Conservation (phyloP, 768 basidiomycete genomes). For the Agaricus subrufescens region DNA sequence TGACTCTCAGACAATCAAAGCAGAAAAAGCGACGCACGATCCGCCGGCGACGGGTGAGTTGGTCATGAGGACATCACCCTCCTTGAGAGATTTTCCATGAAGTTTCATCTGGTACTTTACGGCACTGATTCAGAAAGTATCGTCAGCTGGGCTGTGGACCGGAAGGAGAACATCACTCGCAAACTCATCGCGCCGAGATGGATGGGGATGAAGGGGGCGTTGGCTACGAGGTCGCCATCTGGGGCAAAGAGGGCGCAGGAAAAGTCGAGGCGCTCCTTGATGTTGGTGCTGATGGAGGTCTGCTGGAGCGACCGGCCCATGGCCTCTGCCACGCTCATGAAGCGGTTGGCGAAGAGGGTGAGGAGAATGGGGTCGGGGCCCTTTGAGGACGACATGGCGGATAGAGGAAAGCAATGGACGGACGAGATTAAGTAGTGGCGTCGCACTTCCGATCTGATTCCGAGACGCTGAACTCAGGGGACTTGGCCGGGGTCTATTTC, state of each 20-base stretch:
- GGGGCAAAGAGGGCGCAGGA: slow-evolving; percentile 94
- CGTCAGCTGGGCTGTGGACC: not conserved
- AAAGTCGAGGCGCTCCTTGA: slow-evolving; percentile 94
- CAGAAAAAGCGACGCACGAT: slow-evolving; percentile 49
- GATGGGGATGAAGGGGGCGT: slow-evolving; percentile 88
- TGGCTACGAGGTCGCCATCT: slow-evolving; percentile 92
- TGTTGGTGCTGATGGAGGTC: slow-evolving; percentile 90
- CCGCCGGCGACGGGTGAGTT: slow-evolving; percentile 89
- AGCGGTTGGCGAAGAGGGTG: slow-evolving; percentile 91
- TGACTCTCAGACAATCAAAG: not conserved
- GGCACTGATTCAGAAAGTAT: slow-evolving; percentile 39
- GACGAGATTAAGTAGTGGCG: not conserved
- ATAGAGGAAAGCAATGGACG: not conserved
- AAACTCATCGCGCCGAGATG: slow-evolving; percentile 90
- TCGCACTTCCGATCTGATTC: slow-evolving; percentile 7
- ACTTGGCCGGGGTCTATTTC: not conserved
- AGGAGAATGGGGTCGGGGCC: slow-evolving; percentile 83
- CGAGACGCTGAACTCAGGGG: not conserved
- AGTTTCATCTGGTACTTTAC: slow-evolving; percentile 88
- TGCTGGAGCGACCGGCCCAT: slow-evolving; percentile 91
- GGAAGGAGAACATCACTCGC: slow-evolving; percentile 37
- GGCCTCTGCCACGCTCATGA: slow-evolving; percentile 96
- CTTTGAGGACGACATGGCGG: slow-evolving; percentile 15
- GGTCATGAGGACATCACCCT: slow-evolving; percentile 91
- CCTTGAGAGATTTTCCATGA: slow-evolving; percentile 65